Base-by-base conservation (phyloP, 2,329 filamentous ascomycete species). In the Aspergillus calidoustus region DNA sequence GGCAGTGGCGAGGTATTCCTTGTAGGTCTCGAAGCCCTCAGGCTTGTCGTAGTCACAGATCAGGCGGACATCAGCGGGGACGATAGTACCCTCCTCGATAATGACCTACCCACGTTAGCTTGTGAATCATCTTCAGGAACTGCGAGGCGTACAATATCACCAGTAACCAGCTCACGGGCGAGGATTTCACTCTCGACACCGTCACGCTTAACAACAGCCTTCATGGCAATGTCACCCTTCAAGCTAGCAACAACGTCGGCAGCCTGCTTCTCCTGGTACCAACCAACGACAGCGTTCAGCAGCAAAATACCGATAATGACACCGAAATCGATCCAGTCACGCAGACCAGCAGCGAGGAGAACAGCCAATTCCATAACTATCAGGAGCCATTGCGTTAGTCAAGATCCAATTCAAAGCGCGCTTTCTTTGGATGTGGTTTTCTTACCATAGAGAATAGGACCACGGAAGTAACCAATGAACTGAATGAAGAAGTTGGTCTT, bases 211-310 rank as follows among this genome's bases (percentile, higher is more conserved):
- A 89, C 88, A 64, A 81, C 82, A 52, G 88, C 86, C 79, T 87
- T 89, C 87, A 92, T 89, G 71, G 89, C 89, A 73, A 92, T 92
- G 72, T 92, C 89, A 81, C 89, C 89, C 82, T 91, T 91, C 64
- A 92, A 81, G 65, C 82, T 86, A 60, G 89, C 89, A 71, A 91
- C 89, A 72, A 91, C 89, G 78, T 92, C 89, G 68, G 89, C 89
- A 70, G 89, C 89, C 79, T 91, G 89, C 82, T 92, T 92, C 80
- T 92, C 89, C 77, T 91, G 89, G 77, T 92, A 91, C 86, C 89
- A 92, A 82, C 89, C 89, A 76, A 91, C 89, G 66, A 88, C 80
- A 67, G 89, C 89, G 81, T 92, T 92, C 65, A 92, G 87, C 74
- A 89, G 70, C 59, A 92, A 81, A 77, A 92, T 92, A 82, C 85